Percentiles rank a stretch among this genome's conserved stretches.
Conservation (phyloP, 2,329 filamentous ascomycete species). For the Aureobasidium sp. region DNA sequence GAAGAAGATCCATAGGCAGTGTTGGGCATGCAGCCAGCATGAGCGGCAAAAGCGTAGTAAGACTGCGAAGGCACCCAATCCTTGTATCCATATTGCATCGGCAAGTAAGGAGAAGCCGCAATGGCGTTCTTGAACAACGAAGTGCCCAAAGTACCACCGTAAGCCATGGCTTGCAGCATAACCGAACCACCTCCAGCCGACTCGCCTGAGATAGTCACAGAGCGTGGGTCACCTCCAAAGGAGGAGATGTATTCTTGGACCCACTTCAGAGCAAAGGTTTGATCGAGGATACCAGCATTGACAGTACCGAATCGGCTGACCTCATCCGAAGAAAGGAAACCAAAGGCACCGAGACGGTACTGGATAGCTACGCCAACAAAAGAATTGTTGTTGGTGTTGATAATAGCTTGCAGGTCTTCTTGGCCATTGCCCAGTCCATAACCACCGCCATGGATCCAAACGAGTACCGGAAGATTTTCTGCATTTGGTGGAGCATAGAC, state of each 20-base stretch:
- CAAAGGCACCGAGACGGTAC: conserved; percentile 35
- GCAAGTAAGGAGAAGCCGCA: conserved; percentile 42
- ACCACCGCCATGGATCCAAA: conserved; percentile 38
- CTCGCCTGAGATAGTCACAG: conserved; percentile 35
- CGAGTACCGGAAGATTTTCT: conserved; percentile 34
- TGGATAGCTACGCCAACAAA: conserved; percentile 21
- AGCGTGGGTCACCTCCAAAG: conserved; percentile 38
- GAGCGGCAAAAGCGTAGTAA: conserved; percentile 38
- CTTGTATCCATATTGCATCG: conserved; percentile 43
- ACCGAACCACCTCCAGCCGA: conserved; percentile 32
- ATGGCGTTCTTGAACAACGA: conserved; percentile 24
- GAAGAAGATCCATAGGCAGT: conserved; percentile 25
- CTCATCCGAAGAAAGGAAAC: conserved; percentile 33
- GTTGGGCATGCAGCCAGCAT: conserved; percentile 32
- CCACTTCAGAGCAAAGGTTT: conserved; percentile 44
- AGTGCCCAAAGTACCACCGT: conserved; percentile 18
- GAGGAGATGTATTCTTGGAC: conserved; percentile 38
- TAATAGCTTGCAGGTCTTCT: conserved; percentile 32
- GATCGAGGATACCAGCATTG: conserved; percentile 38
- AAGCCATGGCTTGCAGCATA: conserved; percentile 30
- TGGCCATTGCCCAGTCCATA: conserved; percentile 30
- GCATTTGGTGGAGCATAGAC: conserved; percentile 34
- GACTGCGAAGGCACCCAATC: conserved; percentile 36
- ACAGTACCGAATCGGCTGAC: conserved; percentile 27
- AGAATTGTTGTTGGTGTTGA: conserved; percentile 39